Conservation (phyloP, 2,329 filamentous ascomycete genomes). For the Colletotrichum sp. region DNA sequence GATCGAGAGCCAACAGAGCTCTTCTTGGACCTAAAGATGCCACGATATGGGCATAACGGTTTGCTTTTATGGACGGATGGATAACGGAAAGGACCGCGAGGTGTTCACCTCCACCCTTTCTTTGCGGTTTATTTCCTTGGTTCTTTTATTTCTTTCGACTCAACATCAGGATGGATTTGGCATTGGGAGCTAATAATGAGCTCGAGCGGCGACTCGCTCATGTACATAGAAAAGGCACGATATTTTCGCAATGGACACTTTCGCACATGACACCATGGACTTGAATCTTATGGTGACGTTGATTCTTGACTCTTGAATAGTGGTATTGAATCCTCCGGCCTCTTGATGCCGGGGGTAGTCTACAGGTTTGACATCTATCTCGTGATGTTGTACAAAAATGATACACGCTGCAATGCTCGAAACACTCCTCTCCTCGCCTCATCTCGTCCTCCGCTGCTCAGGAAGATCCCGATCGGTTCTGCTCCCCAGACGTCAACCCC, state of each 20-base stretch:
- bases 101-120: background rate
- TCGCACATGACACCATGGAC: background rate
- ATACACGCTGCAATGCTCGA: background rate
- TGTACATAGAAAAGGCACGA: background rate
- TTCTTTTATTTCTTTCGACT: background rate
- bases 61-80: background rate
- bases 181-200: background rate
- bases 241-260: background rate
- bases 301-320: background rate
- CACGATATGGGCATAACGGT: background rate
- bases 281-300: background rate
- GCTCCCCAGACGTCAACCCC: slow-evolving; percentile 46
- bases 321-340: background rate
- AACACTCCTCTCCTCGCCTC: background rate
- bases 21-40: background rate
- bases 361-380: background rate
- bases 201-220: background rate
- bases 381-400: background rate
- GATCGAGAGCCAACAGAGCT: background rate
- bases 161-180: background rate
- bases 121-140: background rate
- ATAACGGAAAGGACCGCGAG: background rate
- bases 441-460: background rate
- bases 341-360: background rate
- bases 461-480: background rate